Evolutionary conservation across 2,329 filamentous ascomycete species (phyloP), one percentile per base, ranked within the genome.

Genomic region (Cladorrhinum sp.): DNA sequence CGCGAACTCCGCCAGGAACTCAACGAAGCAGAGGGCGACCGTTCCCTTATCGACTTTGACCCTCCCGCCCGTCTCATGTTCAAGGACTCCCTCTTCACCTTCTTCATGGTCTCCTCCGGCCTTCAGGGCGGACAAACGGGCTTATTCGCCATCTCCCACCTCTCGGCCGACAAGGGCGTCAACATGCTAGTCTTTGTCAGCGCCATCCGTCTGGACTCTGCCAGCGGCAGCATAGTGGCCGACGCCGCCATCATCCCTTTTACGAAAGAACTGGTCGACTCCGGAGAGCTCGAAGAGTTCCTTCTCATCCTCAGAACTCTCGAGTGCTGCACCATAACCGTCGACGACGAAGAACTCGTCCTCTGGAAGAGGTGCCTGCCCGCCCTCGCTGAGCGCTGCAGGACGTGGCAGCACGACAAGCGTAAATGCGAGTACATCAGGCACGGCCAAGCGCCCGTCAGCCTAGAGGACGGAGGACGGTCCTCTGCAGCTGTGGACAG

Each of bases 341-440:
- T 81, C 3, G 72, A 79, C 25, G 82, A 84, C 10, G 80, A 77
- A n/a, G 88, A 89, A 38, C 74, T 91, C 2, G 70, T 80, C 1
- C 71, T 81, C 9, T 83, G 79, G 81, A 81, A 81, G 65, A 73
- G 70, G 38, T 58, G 69, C 1, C 67, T 83, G 2, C 79, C 79
- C 0, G 73, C 76, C 0, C 62, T 80, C 52, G 78, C 69, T 1
- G 80, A 83, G 69, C 73, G 80, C 27, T 81, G 78, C 62, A 75
- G 80, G n/a, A 78, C 75, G 3, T 82, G 79, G 78, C 65, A 60
- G 1, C 81, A 83, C 65, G 60, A 62, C 2, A 13, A 36, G 10
- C 53, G 68, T 0, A 64, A 55, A 2, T 82, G 80, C 62, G 79
- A 81, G 65, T 82, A 82, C 63, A 71, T 66, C 57, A 67, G 53